phyloP scores from a whole-genome alignment of 2,329 filamentous ascomycete genomes.

The Lasiodiplodia gonubiensis region DNA sequence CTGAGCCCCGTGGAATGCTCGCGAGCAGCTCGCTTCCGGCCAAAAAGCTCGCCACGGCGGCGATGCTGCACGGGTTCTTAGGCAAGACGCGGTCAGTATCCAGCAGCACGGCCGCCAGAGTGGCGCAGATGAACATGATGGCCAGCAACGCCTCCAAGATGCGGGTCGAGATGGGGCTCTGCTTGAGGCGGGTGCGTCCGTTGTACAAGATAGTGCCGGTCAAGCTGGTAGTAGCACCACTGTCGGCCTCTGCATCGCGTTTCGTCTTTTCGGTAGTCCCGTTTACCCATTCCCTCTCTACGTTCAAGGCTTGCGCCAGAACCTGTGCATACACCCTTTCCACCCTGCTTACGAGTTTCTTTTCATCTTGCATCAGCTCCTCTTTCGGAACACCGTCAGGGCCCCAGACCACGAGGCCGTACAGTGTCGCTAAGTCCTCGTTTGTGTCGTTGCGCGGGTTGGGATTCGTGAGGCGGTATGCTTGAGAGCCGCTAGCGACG shows the following conservation, averaged over 20 bases:
- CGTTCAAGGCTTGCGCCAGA: not conserved
- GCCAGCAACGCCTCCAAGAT: not conserved
- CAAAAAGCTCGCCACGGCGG: slow-evolving; percentile 1
- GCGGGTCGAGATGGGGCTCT: not conserved
- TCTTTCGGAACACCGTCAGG: not conserved
- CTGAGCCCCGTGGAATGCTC: not conserved
- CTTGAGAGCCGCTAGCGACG: not conserved
- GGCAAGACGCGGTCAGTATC: not conserved
- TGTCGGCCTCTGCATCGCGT: not conserved
- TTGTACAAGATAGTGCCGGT: not conserved
- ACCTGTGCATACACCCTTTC: slow-evolving; percentile 1
- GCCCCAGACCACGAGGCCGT: not conserved
- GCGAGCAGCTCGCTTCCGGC: not conserved
- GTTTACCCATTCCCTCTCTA: not conserved
- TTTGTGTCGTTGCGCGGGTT: not conserved
- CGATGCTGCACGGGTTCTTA: slow-evolving; percentile 7
- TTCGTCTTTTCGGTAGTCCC: not conserved
- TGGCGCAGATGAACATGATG: not conserved
- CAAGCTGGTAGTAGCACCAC: not conserved
- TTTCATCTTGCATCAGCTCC: not conserved
- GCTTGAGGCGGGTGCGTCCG: not conserved
- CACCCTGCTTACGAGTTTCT: not conserved
- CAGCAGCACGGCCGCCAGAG: not conserved
- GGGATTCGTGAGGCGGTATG: not conserved
- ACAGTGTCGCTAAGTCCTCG: not conserved